Evolutionary conservation across 2,329 filamentous ascomycete genomes (phyloP).

Genomic region (Alternaria atra): DNA sequence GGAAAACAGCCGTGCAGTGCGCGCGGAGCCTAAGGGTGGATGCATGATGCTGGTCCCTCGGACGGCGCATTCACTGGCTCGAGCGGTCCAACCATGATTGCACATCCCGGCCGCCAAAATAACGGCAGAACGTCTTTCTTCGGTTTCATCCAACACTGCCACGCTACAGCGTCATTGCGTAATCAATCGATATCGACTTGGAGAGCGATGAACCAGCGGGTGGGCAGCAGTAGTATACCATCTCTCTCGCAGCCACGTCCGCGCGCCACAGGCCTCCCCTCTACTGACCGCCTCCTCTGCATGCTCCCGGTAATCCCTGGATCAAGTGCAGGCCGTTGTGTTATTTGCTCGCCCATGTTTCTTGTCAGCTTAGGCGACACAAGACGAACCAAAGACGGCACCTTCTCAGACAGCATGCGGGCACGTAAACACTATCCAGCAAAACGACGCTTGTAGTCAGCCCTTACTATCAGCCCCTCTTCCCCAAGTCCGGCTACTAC

Average conservation of each 20-base stretch:
- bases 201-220: too few relatives aligned
- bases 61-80: constrained; percentile 9
- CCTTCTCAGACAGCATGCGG: constrained; percentile 1
- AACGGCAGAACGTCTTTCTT: constrained; percentile 14
- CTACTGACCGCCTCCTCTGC: constrained; percentile 17
- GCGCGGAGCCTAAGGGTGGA: constrained; percentile 11
- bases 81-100: constrained; percentile 16
- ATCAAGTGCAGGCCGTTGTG: constrained; percentile 10
- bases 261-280: neutral
- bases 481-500: neutral
- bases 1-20: constrained; percentile 21
- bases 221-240: too few relatives aligned
- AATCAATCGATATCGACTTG: constrained; percentile 1
- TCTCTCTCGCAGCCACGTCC: too few relatives aligned
- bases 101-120: constrained; percentile 13
- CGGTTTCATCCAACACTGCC: constrained; percentile 11
- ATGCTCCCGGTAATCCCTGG: constrained; percentile 14
- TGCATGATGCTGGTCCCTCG: constrained; percentile 11
- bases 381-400: constrained; percentile 9
- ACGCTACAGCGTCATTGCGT: neutral
- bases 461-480: constrained; percentile 7
- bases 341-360: constrained; percentile 7
- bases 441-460: constrained; percentile 7
- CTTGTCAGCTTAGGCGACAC: constrained; percentile 23
- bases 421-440: constrained; percentile 5